phyloP scores from a whole-genome alignment of 371 early-diverging fungal species.

The Mucor circinelloides region DNA sequence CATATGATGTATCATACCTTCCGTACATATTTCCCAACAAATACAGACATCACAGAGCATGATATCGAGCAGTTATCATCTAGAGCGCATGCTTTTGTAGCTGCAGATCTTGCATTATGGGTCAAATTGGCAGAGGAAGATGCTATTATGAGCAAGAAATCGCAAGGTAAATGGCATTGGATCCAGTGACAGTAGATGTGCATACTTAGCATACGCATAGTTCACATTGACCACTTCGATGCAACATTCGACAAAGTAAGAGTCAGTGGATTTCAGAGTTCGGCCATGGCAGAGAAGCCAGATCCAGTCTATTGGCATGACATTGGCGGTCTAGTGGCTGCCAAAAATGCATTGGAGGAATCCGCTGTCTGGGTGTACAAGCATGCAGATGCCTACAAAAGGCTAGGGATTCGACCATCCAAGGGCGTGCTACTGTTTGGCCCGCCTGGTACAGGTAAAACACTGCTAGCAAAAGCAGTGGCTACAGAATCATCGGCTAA shows the following conservation, averaged over 20 bases:
- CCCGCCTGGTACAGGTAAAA: slow-evolving; percentile 95
- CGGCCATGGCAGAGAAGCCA: slow-evolving; percentile 51
- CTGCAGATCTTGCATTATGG: slow-evolving; percentile 61
- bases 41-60: not conserved
- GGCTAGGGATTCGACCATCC: slow-evolving; percentile 69
- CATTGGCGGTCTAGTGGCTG: slow-evolving; percentile 92
- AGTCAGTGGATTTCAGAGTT: slow-evolving; percentile 41
- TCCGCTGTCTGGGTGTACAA: slow-evolving; percentile 90
- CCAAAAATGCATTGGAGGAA: slow-evolving; percentile 88
- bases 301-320: slow-evolving; percentile 78
- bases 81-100: slow-evolving; percentile 58
- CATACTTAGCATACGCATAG: slow-evolving; percentile 4
- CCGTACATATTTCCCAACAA: not conserved
- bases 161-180: slow-evolving; percentile 9
- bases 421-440: slow-evolving; percentile 81
- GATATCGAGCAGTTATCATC: slow-evolving; percentile 31
- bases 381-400: slow-evolving; percentile 60
- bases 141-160: slow-evolving; percentile 10
- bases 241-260: slow-evolving; percentile 32
- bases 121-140: slow-evolving; percentile 45
- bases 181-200: not conserved
- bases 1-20: slow-evolving; percentile 40
- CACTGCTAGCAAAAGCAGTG: slow-evolving; percentile 86
- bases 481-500: slow-evolving; percentile 92
- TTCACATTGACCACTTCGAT: slow-evolving; percentile 27